A percentile compares a stretch with the other conserved stretches of the same genome.
Conservation (phyloP, 1,139 yeast genomes). For the Nakaseomyces bracarensis region DNA sequence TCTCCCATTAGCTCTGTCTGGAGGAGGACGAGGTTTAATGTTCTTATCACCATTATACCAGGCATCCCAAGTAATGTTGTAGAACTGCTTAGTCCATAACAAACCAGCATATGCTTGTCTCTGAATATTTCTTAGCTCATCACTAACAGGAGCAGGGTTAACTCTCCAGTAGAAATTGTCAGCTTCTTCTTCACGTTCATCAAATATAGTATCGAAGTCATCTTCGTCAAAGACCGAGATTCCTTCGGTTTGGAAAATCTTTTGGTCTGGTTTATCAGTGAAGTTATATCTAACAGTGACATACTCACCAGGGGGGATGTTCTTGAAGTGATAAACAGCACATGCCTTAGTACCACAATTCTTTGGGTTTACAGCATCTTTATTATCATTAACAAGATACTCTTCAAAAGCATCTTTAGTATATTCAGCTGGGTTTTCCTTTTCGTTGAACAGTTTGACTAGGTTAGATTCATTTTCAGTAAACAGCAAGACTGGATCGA, state of each 20-base stretch:
- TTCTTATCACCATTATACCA: constrained; percentile 88
- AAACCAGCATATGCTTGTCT: constrained; percentile 94
- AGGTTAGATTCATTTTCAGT: constrained; percentile 88
- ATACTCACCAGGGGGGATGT: constrained; percentile 80
- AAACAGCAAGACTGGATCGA: constrained; percentile 68
- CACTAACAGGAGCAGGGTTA: constrained; percentile 78
- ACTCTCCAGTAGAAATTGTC: constrained; percentile 91
- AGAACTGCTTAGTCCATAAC: constrained; percentile 91
- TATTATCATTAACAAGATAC: constrained; percentile 53
- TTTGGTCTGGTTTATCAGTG: constrained; percentile 33
- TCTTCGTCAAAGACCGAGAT: constrained; percentile 63
- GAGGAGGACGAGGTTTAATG: constrained; percentile 64
- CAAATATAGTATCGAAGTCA: constrained; percentile 64
- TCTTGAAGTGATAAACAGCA: constrained; percentile 76
- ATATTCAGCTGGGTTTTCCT: constrained; percentile 43
- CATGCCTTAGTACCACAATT: constrained; percentile 65
- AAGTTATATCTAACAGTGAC: constrained; percentile 81
- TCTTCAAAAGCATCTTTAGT: constrained; percentile 93
- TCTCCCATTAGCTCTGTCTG: constrained; percentile 74
- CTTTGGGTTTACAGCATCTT: constrained; percentile 60
- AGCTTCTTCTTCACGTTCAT: constrained; percentile 77
- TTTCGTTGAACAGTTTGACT: constrained; percentile 56
- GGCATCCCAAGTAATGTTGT: constrained; percentile 76
- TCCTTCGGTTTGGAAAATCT: constrained; percentile 23
- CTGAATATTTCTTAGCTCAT: constrained; percentile 76